Percentiles rank a stretch among this genome's conserved stretches.
Evolutionary conservation across 1,284 basidiomycete species (phyloP).

Genomic region (Sparassis latifolia): DNA sequence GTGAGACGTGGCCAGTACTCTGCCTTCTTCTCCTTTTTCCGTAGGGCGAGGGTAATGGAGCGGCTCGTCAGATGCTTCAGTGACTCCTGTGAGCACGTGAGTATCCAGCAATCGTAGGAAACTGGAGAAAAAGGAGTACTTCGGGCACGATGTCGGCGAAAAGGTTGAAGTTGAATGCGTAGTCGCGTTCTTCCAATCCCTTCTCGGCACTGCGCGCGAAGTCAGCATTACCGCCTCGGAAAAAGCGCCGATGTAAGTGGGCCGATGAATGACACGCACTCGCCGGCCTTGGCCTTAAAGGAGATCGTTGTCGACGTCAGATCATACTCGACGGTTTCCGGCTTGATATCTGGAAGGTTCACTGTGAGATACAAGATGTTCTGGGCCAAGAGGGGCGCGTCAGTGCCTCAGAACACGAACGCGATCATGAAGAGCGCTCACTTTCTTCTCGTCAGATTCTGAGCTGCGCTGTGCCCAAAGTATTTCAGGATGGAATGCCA

Average conservation of each 20-base stretch:
- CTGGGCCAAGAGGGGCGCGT: conserved; percentile 33
- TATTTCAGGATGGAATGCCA: conserved; percentile 73
- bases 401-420: conserved; percentile 15
- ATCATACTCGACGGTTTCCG: conserved; percentile 53
- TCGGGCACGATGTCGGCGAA: conserved; percentile 71
- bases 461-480: conserved; percentile 90
- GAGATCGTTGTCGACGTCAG: conserved; percentile 58
- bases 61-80: conserved; percentile 59
- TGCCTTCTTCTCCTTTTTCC: conserved; percentile 69
- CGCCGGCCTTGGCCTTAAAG: conserved; percentile 67
- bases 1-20: conserved; percentile 91
- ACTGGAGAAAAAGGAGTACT: conserved; percentile 31
- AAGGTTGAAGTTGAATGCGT: conserved; percentile 68
- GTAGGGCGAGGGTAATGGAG: conserved; percentile 58
- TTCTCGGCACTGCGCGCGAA: conserved; percentile 25
- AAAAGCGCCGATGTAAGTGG: too few relatives aligned
- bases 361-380: conserved; percentile 82
- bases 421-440: conserved; percentile 22
- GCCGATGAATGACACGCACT: conserved; percentile 39
- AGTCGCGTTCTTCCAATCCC: conserved; percentile 54
- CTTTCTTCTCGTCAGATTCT: conserved; percentile 60
- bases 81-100: conserved; percentile 45
- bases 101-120: neutral
- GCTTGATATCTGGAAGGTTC: conserved; percentile 76
- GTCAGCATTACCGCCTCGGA: too few relatives aligned